Evolutionary conservation across 371 early-diverging fungal species (phyloP), one percentile per base, ranked within the genome.

Genomic region (Mucor saturninus): DNA sequence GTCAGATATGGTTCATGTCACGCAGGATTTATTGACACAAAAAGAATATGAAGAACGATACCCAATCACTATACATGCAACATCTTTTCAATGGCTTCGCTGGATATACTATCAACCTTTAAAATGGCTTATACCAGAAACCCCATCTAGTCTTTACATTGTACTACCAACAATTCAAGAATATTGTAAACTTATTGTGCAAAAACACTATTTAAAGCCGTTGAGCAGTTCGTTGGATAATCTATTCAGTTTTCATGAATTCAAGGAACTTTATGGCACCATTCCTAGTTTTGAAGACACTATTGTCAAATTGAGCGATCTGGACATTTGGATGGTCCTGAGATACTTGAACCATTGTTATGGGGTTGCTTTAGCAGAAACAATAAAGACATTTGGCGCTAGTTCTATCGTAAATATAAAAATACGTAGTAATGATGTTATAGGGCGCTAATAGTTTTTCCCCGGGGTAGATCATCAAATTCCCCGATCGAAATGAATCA

Each of bases 131-230:
- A 60, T 48, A 55, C 61, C 51, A 3, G 30, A 37, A 32, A 56
- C 53, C 14, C 30, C 62, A 15, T 26, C 11, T 31, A 13, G 21
- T 64, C 50, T 62, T 42, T 73, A 13, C 28, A 53, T 64, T 29
- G 76, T 80, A 14, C 61, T 80, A 56, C 75, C 74, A 1, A 77
- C 74, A 0, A 37, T 80, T 13, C 62, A 72, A 32, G 42, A 59
- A 5, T 64, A 73, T 42, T 68, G 73, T 5, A 63, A 62, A 30
- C 49, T 62, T 4, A 65, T 69, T 5, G 11, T 60, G 0, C 54
- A 59, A 11, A 45, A 39, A 45, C 56, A 35, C 35, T 65, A 64
- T n/a, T 21, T 53, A 5, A 58, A 65, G 26, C 68, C 71, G 14
- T 13, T 65, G 0, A 65, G 61, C n/a, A 60, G 62, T 15, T 51